Base-by-base conservation (phyloP, 164 flowering plant species). In the Magnolia kwangsiensis region DNA sequence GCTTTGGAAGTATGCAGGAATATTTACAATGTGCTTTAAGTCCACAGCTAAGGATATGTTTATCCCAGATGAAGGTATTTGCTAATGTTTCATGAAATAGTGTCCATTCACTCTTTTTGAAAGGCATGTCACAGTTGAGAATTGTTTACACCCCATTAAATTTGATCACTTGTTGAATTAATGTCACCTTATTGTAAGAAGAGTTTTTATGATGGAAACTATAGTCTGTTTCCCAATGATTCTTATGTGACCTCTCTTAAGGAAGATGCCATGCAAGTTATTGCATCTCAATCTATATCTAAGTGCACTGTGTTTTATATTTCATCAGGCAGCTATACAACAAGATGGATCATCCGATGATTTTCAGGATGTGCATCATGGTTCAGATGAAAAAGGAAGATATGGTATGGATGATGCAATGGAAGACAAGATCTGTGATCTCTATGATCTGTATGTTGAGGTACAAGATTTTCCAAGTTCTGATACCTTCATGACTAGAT, bases 401-500 rank as follows among this genome's bases (percentile, higher is more conserved):
- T 83, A 77, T 75, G 75, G 76, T 55, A 90, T 91, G 93, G 98
- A 92, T 76, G 73, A 86, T 59, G 83, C 86, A 23, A 59, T 92
- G 90, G 98, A 96, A 88, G 97, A 96, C 78, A 94, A 91, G 81
- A 87, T 96, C 64, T 96, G 96, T 82, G 96, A 94, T 83, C 93
- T 96, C 67, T 96, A 92, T 85, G 98, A 96, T 80, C 89, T 89
- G 75, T 96, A 83, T 88, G 90, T 89, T 81, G 98, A 94, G 86
- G 99, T 94, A 85, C 74, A 18, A 72, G 61, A 55, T 29, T 63
- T 9, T 50, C 21, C 9, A 20, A 49, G 1, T 66, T 80, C 2
- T 65, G 19, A 64, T 0, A 24, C 20, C 31, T 50, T 24, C 71
- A 49, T 24, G n/a, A 24, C 21, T 58, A 74, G n/a, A 49, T 63